Base-by-base conservation (phyloP, 2,329 filamentous ascomycete species). In the Juglanconis juglandina region DNA sequence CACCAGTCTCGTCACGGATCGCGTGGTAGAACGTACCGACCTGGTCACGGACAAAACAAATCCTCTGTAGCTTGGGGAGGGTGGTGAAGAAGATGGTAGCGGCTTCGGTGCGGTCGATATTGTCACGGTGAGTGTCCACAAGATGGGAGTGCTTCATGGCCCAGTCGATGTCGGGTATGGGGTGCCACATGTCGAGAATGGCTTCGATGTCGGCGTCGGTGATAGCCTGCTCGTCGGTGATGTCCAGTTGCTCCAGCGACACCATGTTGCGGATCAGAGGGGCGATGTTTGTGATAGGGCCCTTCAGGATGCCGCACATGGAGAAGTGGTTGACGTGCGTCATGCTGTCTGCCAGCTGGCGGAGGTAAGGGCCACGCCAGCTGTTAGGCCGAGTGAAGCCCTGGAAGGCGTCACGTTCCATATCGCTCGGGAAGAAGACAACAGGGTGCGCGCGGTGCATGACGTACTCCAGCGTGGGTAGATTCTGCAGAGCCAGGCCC, bases 1-100 rank as follows among this genome's bases (percentile, higher is more conserved):
- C 17, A 8, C 37, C 46, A 5, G 30, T 24, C 7, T 54, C 32
- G 47, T 52, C 56, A 3, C 56, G 34, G 24, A 59, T 11, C 1
- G 56, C 47, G 52, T 53, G 60, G 32, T 52, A 56, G 11, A 56
- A 39, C 5, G 41, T 56, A n/a, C 60, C 60, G 14, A 62, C 41
- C 37, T 59, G 60, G 35, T 62, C 60, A 30, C 56, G 56, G 13
- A 62, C 60, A 41, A 62, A 59, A 30, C 60, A 62, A 46, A 62
- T 53, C 13, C 60, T 56, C 52, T 49, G 34, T 4, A 62, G 48
- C 33, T 44, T 62, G 41, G 56, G 56, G 14, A 62, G n/a, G 0
- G 47, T 7, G 13, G 46, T 48, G 56, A 62, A 62, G 42, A 62
- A 62, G n/a, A 35, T 6, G 41, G 30, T n/a, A 6, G 60, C 60